Percentiles rank a stretch among this genome's conserved stretches.
Conservation (phyloP, 2,329 filamentous ascomycete genomes). For the Aspergillus flavus region DNA sequence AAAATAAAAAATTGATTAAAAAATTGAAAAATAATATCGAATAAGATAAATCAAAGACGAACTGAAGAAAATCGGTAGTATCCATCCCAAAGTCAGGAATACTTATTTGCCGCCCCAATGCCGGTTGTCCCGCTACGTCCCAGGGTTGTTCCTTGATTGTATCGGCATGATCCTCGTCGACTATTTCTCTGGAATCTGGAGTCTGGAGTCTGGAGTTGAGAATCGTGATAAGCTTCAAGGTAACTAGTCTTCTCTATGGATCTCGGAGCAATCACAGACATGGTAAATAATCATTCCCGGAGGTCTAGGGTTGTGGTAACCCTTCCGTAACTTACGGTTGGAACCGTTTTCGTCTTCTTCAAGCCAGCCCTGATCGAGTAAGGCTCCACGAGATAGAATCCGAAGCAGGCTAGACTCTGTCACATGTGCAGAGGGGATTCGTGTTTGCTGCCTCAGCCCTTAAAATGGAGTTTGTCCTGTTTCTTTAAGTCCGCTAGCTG, state of each 20-base stretch:
- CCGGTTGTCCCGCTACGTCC: conserved; percentile 14
- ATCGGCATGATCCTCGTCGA: conserved; percentile 11
- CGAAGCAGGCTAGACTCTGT: conserved; percentile 10
- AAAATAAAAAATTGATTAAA: neutral
- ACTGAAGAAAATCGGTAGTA: neutral
- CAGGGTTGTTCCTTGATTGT: conserved; percentile 11
- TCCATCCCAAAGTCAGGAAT: neutral
- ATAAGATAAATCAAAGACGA: conserved; percentile 1
- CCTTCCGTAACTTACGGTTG: neutral
- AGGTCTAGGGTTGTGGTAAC: neutral
- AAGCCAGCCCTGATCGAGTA: conserved; percentile 11
- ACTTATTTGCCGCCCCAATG: conserved; percentile 18
- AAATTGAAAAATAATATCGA: neutral
- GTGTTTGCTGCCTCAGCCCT: neutral
- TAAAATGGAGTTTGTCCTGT: neutral
- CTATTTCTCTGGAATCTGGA: neutral
- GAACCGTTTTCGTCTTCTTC: conserved; percentile 6
- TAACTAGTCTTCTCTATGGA: neutral
- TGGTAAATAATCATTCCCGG: conserved; percentile 1
- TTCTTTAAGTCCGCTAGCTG: neutral
- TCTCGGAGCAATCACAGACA: conserved; percentile 7
- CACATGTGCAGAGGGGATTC: conserved; percentile 10
- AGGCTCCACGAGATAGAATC: conserved; percentile 4
- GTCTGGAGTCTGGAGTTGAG: neutral
- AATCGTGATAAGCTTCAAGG: conserved; percentile 1